Evolutionary conservation across 202 grass and related monocot species (phyloP), one percentile per base, ranked within the genome.

Genomic region (Carex arenaria): DNA sequence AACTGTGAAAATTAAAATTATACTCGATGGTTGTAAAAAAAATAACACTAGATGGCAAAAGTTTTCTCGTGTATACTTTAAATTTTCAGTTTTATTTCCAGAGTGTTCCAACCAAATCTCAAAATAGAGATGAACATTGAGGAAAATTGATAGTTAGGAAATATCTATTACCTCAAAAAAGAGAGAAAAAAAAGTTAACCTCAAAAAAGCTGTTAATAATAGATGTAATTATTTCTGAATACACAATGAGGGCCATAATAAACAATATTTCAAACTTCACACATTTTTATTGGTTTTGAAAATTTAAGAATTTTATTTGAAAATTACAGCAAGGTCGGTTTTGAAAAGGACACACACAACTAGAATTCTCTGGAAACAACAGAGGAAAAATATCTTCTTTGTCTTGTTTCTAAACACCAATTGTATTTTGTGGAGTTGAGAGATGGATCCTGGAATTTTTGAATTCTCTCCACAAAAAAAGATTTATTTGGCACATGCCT

Each of bases 341-440:
- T 72, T 51, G 68, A 72, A 64, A 64, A 43, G 40, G 78, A 80
- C 40, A 42, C 17, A 12, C 64, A 22, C 3, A 72, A 80, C 77
- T 80, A 43, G 78, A 80, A 62, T 7, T 62, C 32, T 80, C 78
- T 64, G 56, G 36, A 80, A n/a, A 72, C 69, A 72, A 26, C 69
- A 72, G 69, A 51, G 38, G 49, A 7, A 45, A 80, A 80, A 78
- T 61, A 40, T 80, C 8, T 80, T 80, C 10, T 53, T 54, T 54
- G 70, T 52, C 17, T 20, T 74, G 9, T 5, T 72, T 26, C 11
- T 49, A 74, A 52, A 49, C 36, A 43, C n/a, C 70, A 22, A 72
- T 74, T 11, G 3, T 19, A 22, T 74, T 57, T 47, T 80, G 77
- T 80, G 77, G 77, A 80, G 56, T 64, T 47, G 1, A 40, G 15